Base-by-base conservation (phyloP, 2,329 filamentous ascomycete genomes). In the Podosphaera xanthii region DNA sequence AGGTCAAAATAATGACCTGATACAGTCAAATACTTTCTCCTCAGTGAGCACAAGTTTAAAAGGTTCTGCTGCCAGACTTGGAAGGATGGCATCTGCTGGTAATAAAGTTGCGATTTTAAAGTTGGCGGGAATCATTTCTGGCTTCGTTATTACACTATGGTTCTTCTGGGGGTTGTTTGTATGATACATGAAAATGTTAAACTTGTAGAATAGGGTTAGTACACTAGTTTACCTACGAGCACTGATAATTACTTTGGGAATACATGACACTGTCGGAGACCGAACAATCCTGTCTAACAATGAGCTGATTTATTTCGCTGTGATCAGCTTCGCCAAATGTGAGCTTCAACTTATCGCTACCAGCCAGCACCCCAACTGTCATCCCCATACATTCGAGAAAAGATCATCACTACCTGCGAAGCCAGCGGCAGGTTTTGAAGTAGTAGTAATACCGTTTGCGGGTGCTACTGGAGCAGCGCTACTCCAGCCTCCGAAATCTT, bases 361-460 rank as follows among this genome's bases (percentile, higher is more conserved):
- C 10, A 44, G 3, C n/a, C 10, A 7, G 10, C 40, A 8, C 40
- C 5, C 40, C 56, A 31, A 44, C 34, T 42, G 49, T 59, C 62
- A 96, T 73, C 89, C 80, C 91, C 91, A 97, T 57, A 97, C 91
- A 71, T 97, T 97, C 38, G 85, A 89, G 72, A 97, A 97, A 67
- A 97, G 71, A 73, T 97, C 91, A 64, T 96, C 91, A 59, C 80
- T 82, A 58, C 77, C 80, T 30, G 79, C 82, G 64, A 83, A 80
- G 12, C 79, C 79, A 31, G 76, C 73, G 34, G 77, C 72, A 40
- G 82, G 74, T 71, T 85, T 79, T 56, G 76, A 72, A 12, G 71
- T 67, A 12, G 71, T 67, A 35, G 71, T 68, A 33, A 70, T 70
- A 56, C 70, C 70, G 50, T 73, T 67, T 38, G 71, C 69, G 7